A percentile compares a stretch with the other conserved stretches of the same genome.
Conservation (phyloP, 2,329 filamentous ascomycete species). For the Chlorencoelia australis region DNA sequence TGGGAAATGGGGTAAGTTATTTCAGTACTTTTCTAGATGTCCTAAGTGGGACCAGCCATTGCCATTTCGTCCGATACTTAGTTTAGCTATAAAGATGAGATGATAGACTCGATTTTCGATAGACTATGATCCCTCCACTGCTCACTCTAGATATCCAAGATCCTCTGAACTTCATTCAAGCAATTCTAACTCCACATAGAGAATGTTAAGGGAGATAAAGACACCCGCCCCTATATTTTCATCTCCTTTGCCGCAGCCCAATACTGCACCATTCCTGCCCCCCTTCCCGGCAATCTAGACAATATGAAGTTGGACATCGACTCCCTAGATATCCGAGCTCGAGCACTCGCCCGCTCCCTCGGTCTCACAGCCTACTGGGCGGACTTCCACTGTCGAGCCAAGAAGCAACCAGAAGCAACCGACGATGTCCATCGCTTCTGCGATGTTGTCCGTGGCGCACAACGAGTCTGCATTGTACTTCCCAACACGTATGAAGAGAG, state of each 20-base stretch:
- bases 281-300: neutral
- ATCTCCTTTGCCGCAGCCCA: constrained; percentile 8
- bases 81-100: too few species aligned
- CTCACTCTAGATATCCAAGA: too few species aligned
- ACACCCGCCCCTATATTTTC: constrained; percentile 4
- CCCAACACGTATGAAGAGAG: neutral
- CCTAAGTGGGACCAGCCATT: too few species aligned
- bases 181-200: too few species aligned
- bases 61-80: too few species aligned
- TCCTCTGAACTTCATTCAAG: too few species aligned
- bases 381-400: constrained; percentile 8
- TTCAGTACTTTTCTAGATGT: constrained; percentile 7
- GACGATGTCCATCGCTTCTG: constrained; percentile 10
- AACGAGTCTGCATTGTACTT: constrained; percentile 5
- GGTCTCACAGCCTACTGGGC: constrained; percentile 8
- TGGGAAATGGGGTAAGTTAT: constrained; percentile 1
- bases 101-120: too few species aligned
- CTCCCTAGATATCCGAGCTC: constrained; percentile 3
- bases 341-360: constrained; percentile 1
- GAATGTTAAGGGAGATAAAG: too few species aligned
- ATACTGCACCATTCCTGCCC: constrained; percentile 2
- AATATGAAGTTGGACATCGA: constrained; percentile 1
- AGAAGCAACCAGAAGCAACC: constrained; percentile 5
- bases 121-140: too few species aligned
- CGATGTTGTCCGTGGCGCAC: constrained; percentile 6